Base-by-base conservation (phyloP, 352 stramenopile species). In the Phytophthora hibernalis region DNA sequence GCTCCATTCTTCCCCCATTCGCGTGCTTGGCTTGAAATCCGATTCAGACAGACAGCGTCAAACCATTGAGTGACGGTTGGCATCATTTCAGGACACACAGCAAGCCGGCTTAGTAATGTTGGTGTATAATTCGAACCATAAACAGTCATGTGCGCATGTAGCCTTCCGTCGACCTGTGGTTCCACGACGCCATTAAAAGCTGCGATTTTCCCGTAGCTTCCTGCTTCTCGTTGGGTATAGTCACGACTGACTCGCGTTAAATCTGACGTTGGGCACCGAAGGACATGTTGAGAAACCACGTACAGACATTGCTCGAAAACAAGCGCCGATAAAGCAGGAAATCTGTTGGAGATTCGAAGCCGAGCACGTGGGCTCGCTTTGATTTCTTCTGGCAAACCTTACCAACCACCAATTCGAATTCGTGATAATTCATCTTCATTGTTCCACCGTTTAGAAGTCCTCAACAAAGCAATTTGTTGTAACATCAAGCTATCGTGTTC, bases 171-270 rank as follows among this genome's bases (percentile, higher is more conserved):
- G 2, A 58, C 21, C 38, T 76, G 68, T 8, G 58, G 35, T 12
- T 76, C 68, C 28, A 72, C 49, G 1, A 72, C 62, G 4, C n/a
- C 49, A 49, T n/a, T 54, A 56, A 62, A 56, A 1, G 26, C 68
- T 0, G 61, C 62, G n/a, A 76, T 35, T 12, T 15, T 37, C 13
- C 52, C 56, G 12, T 61, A 72, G 4, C 28, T 18, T 10, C 68
- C 68, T 22, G 5, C 8, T 18, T 33, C 9, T 1, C 45, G 52
- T n/a, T 65, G 37, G 3, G 9, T 16, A 55, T 58, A 70, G 15
- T 65, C 35, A 2, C 57, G 61, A 12, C 26, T 53, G 3, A 63
- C 33, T 4, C 33, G 33, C 6, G 33, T 40, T 4, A 4, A 9
- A 40, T 16, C 7, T n/a, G 33, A 16, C 2, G 33, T 16, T 16